Percentiles rank a stretch among this genome's conserved stretches.
These are phyloP conservation scores for Camellia oleifera DNA, from an alignment of 179 eudicot genomes.

Conservation along the genomic window DNA sequence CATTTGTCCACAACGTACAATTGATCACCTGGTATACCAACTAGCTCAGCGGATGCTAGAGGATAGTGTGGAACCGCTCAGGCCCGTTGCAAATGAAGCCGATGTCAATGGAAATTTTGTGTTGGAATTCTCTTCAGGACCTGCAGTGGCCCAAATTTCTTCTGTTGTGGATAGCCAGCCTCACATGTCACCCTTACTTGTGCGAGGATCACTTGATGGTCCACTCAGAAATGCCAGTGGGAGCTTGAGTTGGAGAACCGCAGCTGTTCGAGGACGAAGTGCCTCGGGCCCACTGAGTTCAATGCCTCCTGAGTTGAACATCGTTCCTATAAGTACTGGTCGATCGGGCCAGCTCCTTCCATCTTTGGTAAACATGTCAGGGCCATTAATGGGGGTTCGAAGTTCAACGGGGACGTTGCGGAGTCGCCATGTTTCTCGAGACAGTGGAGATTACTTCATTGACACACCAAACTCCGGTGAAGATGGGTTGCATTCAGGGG, in stretches of 20 bases:
- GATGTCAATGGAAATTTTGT: slow-evolving; percentile 40
- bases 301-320: slow-evolving; percentile 89
- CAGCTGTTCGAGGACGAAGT: slow-evolving; percentile 85
- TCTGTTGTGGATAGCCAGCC: slow-evolving; percentile 85
- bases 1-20: slow-evolving; percentile 93
- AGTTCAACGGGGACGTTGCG: slow-evolving; percentile 95
- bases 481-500: slow-evolving; percentile 69
- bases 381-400: slow-evolving; percentile 92
- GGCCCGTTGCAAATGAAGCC: slow-evolving; percentile 58
- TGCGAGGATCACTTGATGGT: slow-evolving; percentile 94
- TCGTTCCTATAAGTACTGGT: slow-evolving; percentile 75
- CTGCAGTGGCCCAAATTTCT: slow-evolving; percentile 60
- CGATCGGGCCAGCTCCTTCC: slow-evolving; percentile 98
- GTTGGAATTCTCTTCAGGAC: slow-evolving; percentile 91
- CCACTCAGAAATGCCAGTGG: slow-evolving; percentile 90
- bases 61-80: slow-evolving; percentile 79
- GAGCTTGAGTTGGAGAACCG: slow-evolving; percentile 91
- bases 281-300: slow-evolving; percentile 95
- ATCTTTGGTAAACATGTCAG: slow-evolving; percentile 90
- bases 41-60: slow-evolving; percentile 92
- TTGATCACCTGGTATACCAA: slow-evolving; percentile 95
- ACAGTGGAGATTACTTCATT: slow-evolving; percentile 92
- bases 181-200: slow-evolving; percentile 97
- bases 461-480: slow-evolving; percentile 98
- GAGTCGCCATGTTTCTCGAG: slow-evolving; percentile 96